Conservation (phyloP, 768 basidiomycete species). For the Tylopilus rubrobrunneus region DNA sequence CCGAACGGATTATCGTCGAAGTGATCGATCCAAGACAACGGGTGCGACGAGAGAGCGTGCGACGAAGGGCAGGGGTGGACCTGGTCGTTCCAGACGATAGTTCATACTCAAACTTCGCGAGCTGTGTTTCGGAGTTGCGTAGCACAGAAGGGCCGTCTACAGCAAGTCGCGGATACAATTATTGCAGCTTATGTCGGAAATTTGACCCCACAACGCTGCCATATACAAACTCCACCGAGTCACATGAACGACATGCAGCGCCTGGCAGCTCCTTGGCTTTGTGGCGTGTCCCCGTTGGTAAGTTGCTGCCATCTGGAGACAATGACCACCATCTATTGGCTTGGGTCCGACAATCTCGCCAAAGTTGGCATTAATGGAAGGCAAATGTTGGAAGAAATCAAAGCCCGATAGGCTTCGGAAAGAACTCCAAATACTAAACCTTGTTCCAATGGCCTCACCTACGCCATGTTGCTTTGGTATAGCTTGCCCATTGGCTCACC, state of each 20-base stretch:
- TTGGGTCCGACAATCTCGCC: not conserved
- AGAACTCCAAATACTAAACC: not conserved
- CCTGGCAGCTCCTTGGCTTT: not conserved
- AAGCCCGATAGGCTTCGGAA: not conserved
- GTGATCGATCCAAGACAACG: conserved; percentile 82
- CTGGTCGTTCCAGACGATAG: conserved; percentile 23
- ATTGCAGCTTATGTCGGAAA: too few species aligned
- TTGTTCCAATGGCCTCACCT: not conserved
- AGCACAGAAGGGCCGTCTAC: not conserved
- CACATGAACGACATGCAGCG: not conserved
- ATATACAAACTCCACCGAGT: not conserved
- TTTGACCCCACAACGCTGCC: too few species aligned
- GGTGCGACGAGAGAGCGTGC: conserved; percentile 54
- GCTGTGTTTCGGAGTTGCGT: too few species aligned
- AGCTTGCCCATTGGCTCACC: not conserved
- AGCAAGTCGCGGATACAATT: not conserved
- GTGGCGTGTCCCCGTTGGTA: conserved; percentile 1
- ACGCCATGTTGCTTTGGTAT: conserved; percentile 1
- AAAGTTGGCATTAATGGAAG: not conserved
- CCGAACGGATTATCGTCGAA: too few species aligned
- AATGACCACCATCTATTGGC: not conserved
- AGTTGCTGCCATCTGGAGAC: not conserved
- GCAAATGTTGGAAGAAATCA: not conserved
- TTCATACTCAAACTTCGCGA: too few species aligned
- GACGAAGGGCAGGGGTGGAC: conserved; percentile 22